Evolutionary conservation across 2,329 filamentous ascomycete species (phyloP), one percentile per base, ranked within the genome.

Genomic region (Alternaria hordeiaustralica): DNA sequence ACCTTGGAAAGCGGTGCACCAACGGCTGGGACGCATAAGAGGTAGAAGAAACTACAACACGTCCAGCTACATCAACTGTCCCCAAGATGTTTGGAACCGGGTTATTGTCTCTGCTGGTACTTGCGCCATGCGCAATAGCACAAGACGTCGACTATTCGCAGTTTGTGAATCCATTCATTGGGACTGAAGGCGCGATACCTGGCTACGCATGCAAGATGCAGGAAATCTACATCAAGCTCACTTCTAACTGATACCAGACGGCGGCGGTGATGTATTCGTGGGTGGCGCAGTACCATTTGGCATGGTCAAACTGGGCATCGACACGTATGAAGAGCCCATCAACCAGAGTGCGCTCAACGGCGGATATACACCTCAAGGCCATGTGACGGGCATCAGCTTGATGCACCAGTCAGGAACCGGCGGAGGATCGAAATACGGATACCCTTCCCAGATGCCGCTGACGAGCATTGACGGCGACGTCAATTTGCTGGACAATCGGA

Each of bases 131-230:
- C 36, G 61, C 53, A 8, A 5, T 21, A 13, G 66, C 71, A 18
- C 69, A 76, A n/a, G 60, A 66, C 45, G 63, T 71, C 12, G 76
- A 79, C 28, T 78, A 75, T 50, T 55, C 76, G 25, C 72, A 76
- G 55, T 79, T 72, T 30, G 83, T 84, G 9, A 83, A 85, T 60
- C 77, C 81, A 1, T 80, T 85, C 47, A 84, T 85, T 20, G 83
- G 83, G 7, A 82, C 82, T 1, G 82, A 84, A 66, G 83, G 83
- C 8, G 80, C 81, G 0, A 81, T 79, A 33, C 68, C 80, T 5
- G 82, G 82, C 4, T 78, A 77, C 50, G 75, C 76, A 21, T 79
- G 73, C 72, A 67, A 53, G 68, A 54, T n/a, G 20, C 18, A 20
- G n/a, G 28, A 9, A 25, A 13, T 10, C 28, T 11, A 10, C 36